These are phyloP conservation scores for Saccharomycopsis amapae DNA, from an alignment of 805 yeast species.

Conservation along the genomic window DNA sequence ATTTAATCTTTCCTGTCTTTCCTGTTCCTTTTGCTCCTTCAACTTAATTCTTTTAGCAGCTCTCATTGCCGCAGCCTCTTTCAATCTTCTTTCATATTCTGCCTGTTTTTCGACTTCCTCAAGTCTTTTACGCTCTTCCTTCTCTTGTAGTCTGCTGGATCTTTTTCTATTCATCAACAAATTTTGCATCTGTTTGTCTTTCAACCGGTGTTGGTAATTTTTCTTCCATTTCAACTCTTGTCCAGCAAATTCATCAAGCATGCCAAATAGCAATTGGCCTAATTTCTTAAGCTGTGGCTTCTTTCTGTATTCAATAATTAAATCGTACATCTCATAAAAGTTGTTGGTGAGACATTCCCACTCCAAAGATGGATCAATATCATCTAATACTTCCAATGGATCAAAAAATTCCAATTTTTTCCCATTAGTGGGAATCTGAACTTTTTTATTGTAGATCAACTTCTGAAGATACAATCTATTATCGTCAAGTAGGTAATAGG, in stretches of 20 bases:
- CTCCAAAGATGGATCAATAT: conserved; percentile 33
- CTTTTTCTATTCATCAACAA: conserved; percentile 63
- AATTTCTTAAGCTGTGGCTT: conserved; percentile 26
- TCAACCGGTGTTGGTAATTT: conserved; percentile 46
- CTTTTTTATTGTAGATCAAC: conserved; percentile 26
- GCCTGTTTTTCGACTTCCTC: conserved; percentile 35
- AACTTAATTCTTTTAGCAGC: conserved; percentile 20
- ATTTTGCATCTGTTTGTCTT: conserved; percentile 56
- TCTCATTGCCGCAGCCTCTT: conserved; percentile 19
- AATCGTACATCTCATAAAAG: conserved; percentile 36
- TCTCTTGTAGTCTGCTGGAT: conserved; percentile 66
- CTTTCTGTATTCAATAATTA: conserved; percentile 27
- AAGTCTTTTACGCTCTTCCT: conserved; percentile 48
- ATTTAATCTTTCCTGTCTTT: not conserved
- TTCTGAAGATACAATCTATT: conserved; percentile 43
- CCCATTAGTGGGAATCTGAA: conserved; percentile 32
- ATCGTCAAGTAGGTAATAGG: conserved; percentile 39
- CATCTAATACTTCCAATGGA: conserved; percentile 25
- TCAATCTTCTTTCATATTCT: conserved; percentile 15
- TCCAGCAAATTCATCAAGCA: conserved; percentile 31
- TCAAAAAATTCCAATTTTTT: conserved; percentile 26
- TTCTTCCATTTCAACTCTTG: conserved; percentile 50
- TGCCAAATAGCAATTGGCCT: conserved; percentile 28
- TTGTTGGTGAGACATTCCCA: conserved; percentile 39
- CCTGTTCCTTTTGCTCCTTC: conserved; percentile 10